A percentile compares a stretch with the other conserved stretches of the same genome.
Evolutionary conservation across 73 alveolate species (phyloP).

Genomic region (Effrenium voratum): DNA sequence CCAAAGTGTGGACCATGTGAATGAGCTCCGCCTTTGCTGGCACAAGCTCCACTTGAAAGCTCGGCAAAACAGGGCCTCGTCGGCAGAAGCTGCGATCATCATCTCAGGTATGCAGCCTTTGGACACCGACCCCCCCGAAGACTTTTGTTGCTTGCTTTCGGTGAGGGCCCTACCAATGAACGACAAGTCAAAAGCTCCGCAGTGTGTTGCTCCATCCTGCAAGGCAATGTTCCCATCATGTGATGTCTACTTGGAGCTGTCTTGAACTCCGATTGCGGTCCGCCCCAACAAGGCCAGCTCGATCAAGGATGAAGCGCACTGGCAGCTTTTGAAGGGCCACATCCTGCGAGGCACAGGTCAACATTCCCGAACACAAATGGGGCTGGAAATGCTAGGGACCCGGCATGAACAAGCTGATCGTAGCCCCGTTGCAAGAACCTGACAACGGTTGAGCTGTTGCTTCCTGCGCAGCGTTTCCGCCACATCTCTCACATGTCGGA

Average conservation of each 20-base stretch:
- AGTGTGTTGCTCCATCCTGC: constrained; percentile 84
- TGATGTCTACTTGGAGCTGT: background rate
- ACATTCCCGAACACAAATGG: background rate
- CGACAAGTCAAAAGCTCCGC: constrained; percentile 78
- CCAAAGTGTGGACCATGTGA: constrained; percentile 80
- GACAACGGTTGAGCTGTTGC: background rate
- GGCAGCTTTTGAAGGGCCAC: constrained; percentile 95
- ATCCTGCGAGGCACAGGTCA: constrained; percentile 37
- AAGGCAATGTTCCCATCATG: too few species aligned
- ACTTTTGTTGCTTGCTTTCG: background rate
- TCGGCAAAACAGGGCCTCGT: background rate
- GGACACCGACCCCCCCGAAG: background rate
- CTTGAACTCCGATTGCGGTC: constrained; percentile 1
- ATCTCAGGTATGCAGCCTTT: constrained; percentile 84
- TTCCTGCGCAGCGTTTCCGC: background rate
- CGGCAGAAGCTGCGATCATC: constrained; percentile 72
- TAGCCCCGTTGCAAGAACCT: constrained; percentile 96
- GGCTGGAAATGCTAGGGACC: background rate
- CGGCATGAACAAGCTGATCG: constrained; percentile 95
- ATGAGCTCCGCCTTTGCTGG: constrained; percentile 39
- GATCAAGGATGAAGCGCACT: constrained; percentile 87
- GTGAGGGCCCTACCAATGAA: constrained; percentile 24
- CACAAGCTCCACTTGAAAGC: background rate
- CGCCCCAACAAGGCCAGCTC: constrained; percentile 94
- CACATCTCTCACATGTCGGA: too few species aligned